These are phyloP conservation scores for Pulicaria dysenterica DNA, from an alignment of 129 eudicot genomes.

Conservation along the genomic window DNA sequence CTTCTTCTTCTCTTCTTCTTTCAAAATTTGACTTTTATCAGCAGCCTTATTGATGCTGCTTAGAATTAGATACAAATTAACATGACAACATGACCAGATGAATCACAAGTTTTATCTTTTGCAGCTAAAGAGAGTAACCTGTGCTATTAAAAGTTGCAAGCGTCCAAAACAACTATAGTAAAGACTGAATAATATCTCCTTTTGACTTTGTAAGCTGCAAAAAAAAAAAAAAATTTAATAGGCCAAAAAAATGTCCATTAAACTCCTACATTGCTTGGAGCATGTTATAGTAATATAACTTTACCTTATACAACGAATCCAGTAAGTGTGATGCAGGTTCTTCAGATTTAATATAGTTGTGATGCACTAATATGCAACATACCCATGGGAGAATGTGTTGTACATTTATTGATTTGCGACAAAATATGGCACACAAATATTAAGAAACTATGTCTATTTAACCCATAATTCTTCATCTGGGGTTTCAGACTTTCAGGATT, in stretches of 20 bases:
- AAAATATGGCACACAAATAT: conserved; percentile 5
- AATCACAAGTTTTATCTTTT: background rate
- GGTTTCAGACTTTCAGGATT: background rate
- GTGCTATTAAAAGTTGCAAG: conserved; percentile 81
- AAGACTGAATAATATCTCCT: conserved; percentile 46
- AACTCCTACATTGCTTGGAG: background rate
- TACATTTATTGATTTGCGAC: conserved; percentile 60
- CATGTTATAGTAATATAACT: background rate
- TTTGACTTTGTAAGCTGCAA: conserved; percentile 67
- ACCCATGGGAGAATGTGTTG: conserved; percentile 81
- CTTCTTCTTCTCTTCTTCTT: conserved; percentile 45
- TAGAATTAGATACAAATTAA: conserved; percentile 2
- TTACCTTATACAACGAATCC: conserved; percentile 77
- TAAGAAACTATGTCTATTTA: conserved; percentile 4
- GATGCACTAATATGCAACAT: conserved; percentile 61
- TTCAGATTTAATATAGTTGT: conserved; percentile 54
- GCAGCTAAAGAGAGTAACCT: conserved; percentile 43
- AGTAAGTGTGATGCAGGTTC: conserved; percentile 60
- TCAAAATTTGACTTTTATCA: conserved; percentile 38
- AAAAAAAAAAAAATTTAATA: background rate
- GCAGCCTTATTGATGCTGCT: conserved; percentile 74
- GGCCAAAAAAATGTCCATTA: background rate
- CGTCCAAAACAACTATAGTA: conserved; percentile 76
- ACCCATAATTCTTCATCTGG: background rate
- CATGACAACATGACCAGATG: background rate